Evolutionary conservation across 2,329 filamentous ascomycete species (phyloP), one percentile per base, ranked within the genome.

Genomic region (Penicillium brevicompactum): DNA sequence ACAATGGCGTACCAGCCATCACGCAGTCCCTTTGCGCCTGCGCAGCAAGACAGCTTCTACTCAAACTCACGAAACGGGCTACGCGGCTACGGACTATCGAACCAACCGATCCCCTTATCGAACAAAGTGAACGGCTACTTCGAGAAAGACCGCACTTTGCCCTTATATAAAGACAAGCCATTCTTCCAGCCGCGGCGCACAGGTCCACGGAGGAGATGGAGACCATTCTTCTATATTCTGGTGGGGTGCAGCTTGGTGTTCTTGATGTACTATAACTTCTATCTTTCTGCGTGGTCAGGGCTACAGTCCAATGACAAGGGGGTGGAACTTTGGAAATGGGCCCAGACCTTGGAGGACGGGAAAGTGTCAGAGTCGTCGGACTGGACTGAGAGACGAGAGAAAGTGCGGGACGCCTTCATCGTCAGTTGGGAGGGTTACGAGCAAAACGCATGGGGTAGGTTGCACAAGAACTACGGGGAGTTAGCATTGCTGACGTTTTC

Each of bases 161-260:
- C 94, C 44, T 92, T 97, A 89, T 99, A 99, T 80, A 99, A 99
- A 77, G 94, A 99, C 77, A 99, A 99, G 74, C 94, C 94, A n/a
- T 94, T 90, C 70, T 78, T 74, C 54, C 67, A 74, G n/a, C 70
- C 75, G 57, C 80, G 83, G 63, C 83, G 84, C 65, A 79, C 72
- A n/a, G 68, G 81, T 58, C 80, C 80, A 49, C 80, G 84, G 32
- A 75, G 84, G 64, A 87, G 85, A 77, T 83, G 82, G 72, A 83
- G 84, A 66, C 90, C 88, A 77, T 80, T 88, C 56, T 74, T 84
- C 2, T 70, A 83, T 42, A 59, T 81, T 5, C 61, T 90, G 32
- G 73, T 83, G 8, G 61, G 88, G 18, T 66, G 91, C 27, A 65
- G 80, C 30, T 48, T 88, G 49, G 73, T 78, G 5, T 68, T 84